A percentile compares a stretch with the other conserved stretches of the same genome.
phyloP scores from a whole-genome alignment of 2,329 filamentous ascomycete species.

The Cercospora sojina region DNA sequence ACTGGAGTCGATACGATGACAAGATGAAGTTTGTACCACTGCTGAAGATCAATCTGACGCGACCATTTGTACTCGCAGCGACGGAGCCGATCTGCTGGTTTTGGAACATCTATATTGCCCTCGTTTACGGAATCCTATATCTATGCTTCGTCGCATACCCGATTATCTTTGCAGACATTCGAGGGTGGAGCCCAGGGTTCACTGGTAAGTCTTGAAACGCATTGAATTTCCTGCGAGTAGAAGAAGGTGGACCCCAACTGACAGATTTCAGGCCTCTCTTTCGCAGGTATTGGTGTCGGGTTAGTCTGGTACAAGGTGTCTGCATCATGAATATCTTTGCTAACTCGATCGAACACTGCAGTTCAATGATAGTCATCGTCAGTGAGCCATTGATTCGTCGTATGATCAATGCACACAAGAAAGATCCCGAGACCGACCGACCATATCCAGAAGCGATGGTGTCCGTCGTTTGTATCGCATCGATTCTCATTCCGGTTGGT shows the following conservation, averaged over 20 bases:
- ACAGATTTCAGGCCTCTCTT: too few relatives aligned
- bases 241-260: too few relatives aligned
- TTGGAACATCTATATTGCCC: conserved; percentile 68
- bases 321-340: not conserved
- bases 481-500: conserved; percentile 70
- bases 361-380: conserved; percentile 49
- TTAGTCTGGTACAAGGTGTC: conserved; percentile 24
- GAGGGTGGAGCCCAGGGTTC: conserved; percentile 73
- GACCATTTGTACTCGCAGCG: conserved; percentile 73
- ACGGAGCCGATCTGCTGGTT: conserved; percentile 85
- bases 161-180: conserved; percentile 71
- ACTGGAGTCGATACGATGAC: conserved; percentile 79
- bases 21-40: conserved; percentile 63
- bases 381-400: conserved; percentile 68
- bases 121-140: conserved; percentile 84
- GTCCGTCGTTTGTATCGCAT: conserved; percentile 73
- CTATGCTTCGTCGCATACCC: conserved; percentile 90
- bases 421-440: conserved; percentile 72
- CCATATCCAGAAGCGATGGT: conserved; percentile 78
- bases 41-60: conserved; percentile 70
- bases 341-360: not conserved
- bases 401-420: conserved; percentile 73
- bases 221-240: too few relatives aligned
- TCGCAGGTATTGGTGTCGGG: conserved; percentile 68
- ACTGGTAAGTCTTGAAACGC: too few relatives aligned